Evolutionary conservation across 116 monocot species (phyloP), one percentile per base, ranked within the genome.

Genomic region (Dioscorea cayenensis): DNA sequence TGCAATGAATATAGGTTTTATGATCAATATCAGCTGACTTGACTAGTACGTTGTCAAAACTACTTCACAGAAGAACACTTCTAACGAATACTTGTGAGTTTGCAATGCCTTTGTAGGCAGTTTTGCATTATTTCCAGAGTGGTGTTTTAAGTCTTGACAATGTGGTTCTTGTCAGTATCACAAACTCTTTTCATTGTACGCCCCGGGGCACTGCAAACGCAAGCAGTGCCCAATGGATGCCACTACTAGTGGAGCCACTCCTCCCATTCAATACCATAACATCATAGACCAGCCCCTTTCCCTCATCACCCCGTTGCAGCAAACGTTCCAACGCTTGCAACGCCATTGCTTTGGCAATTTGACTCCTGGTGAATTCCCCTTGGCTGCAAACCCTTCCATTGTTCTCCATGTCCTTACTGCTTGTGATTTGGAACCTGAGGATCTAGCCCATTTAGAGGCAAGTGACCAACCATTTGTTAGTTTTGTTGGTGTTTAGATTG

Each of bases 381-480:
- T 97, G 65, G 87, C 96, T 10, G 86, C 84, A 14, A 92, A 72
- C 65, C 96, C 96, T 1, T 88, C 88, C 35, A 86, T 97, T 19
- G 88, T 88, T 21, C 92, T 97, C 65, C 88, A 92, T 83, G 84
- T 97, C 51, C 90, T 97, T 49, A 90, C 92, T 27, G 75, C 88
- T 7, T 92, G 90, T 71, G 69, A 88, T 60, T 77, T 97, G 77
- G 86, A 88, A 17, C 86, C 96, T 36, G 75, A 88, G 52, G 96
- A 97, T 71, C 92, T 97, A 28, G 96, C 93, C 14, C 75, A 65
- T n/a, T 84, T 97, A 0, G 96, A 97, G 96, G 96, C 88, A 90
- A 88, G 87, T 83, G 52, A 25, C 63, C 19, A 36, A 49, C 19
- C 60, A 70, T 71, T 64, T 16, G 61, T 32, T 0, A 2, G 32